phyloP scores from a whole-genome alignment of 2,329 filamentous ascomycete genomes.

The Parascedosporium putredinis region DNA sequence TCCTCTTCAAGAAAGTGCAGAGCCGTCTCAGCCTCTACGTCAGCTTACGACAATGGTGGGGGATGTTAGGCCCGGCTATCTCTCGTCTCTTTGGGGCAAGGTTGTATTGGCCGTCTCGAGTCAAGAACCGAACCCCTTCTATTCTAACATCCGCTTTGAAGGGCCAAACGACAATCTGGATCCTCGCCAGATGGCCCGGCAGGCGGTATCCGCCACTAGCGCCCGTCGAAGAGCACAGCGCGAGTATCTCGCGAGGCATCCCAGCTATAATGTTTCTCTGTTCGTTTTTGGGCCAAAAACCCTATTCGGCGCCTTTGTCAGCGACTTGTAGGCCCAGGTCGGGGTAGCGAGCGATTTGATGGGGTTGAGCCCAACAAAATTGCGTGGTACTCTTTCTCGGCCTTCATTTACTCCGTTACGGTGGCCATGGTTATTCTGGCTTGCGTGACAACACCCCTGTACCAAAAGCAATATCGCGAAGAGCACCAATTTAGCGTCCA shows the following conservation, averaged over 20 bases:
- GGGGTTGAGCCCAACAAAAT: slow-evolving; percentile 81
- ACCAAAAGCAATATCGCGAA: slow-evolving; percentile 77
- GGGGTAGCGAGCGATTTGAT: slow-evolving; percentile 77
- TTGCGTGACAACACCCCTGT: slow-evolving; percentile 87
- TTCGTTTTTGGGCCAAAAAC: slow-evolving; percentile 73
- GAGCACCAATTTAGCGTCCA: slow-evolving; percentile 47
- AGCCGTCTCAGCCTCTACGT: slow-evolving; percentile 16
- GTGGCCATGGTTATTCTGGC: slow-evolving; percentile 96
- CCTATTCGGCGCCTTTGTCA: slow-evolving; percentile 76
- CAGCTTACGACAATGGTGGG: slow-evolving; percentile 18
- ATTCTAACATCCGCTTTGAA: slow-evolving; percentile 62
- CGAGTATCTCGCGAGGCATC: slow-evolving; percentile 79
- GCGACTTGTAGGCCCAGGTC: slow-evolving; percentile 78
- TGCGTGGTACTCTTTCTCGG: slow-evolving; percentile 87
- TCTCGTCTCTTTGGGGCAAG: slow-evolving; percentile 53
- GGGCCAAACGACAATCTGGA: slow-evolving; percentile 64
- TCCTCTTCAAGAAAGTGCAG: slow-evolving; percentile 26
- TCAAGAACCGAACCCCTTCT: slow-evolving; percentile 87
- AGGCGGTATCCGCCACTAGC: slow-evolving; percentile 76
- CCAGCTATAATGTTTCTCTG: slow-evolving; percentile 84
- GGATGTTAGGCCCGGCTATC: slow-evolving; percentile 43
- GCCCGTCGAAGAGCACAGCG: slow-evolving; percentile 79
- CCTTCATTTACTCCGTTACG: slow-evolving; percentile 86
- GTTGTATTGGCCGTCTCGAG: slow-evolving; percentile 46
- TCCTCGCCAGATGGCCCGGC: slow-evolving; percentile 77